Evolutionary conservation across 2,329 filamentous ascomycete genomes (phyloP), one percentile per base, ranked within the genome.

Genomic region (Ceratocystis lukuohia): DNA sequence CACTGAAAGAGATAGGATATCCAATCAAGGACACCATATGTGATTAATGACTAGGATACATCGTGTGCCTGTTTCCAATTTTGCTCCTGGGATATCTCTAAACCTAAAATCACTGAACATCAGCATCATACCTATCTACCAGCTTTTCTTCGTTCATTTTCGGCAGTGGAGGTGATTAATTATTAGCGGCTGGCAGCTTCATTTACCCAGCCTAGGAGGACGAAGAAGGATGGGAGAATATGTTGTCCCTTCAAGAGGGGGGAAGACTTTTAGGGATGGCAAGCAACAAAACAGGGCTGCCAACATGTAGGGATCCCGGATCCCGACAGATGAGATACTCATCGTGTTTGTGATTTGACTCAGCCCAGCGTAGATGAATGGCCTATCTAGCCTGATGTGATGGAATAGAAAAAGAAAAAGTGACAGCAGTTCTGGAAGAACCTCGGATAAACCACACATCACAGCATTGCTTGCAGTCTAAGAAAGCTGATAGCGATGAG

Each of bases 271-370:
- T 20, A 59, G 56, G 56, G 56, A 59, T 30, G 8, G 30, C 12
- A 2, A 1, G 22, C n/a, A 8, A 12, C 2, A 28, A 37, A 37
- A n/a, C 56, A 59, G 33, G 56, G 56, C 56, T 59, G 56, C 56
- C 28, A 22, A 15, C 25, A 59, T 59, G 28, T 28, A 59, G 33
- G 56, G 56, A 59, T 59, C 8, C n/a, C 25, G 56, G 56, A 59
- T 59, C n/a, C n/a, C 56, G 28, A 59, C 25, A 59, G 28, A 37
- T 59, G 56, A 30, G 17, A 59, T 28, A 30, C n/a, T 7, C 56
- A 37, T 59, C 56, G 30, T 59, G 28, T 59, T 37, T n/a, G 25
- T 59, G 30, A 59, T n/a, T 59, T 37, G 25, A 59, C 56, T 59
- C 56, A 59, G 30, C 17, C 56, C 56, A 59, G 33, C 30, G 25